Percentiles rank a stretch among this genome's conserved stretches.
Conservation (phyloP, 1,139 yeast genomes). For the Geotrichum bryndzae region DNA sequence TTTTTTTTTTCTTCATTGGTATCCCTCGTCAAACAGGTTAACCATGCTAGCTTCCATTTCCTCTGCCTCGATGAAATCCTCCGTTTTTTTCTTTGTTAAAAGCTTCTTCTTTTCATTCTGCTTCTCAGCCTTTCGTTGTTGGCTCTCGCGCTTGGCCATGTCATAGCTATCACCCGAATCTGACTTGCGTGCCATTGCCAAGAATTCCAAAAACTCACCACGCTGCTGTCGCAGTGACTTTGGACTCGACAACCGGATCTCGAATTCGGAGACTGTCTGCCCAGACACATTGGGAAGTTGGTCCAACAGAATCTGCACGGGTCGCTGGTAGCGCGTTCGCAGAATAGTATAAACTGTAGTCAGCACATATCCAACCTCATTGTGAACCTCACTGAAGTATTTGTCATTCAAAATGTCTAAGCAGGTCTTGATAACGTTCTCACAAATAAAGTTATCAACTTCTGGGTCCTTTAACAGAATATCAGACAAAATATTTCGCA, state of each 20-base stretch:
- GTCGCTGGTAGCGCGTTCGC: constrained; percentile 49
- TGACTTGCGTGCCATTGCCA: constrained; percentile 33
- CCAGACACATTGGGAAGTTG: constrained; percentile 38
- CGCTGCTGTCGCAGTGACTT: constrained; percentile 69
- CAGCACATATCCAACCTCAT: constrained; percentile 84
- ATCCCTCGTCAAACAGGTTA: constrained; percentile 17
- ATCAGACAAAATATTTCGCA: constrained; percentile 64
- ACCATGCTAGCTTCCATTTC: constrained; percentile 18
- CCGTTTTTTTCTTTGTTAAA: constrained; percentile 10
- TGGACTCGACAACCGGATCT: constrained; percentile 52
- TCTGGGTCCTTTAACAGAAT: constrained; percentile 64
- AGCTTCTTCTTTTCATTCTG: constrained; percentile 14
- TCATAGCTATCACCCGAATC: constrained; percentile 14
- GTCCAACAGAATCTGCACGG: constrained; percentile 36
- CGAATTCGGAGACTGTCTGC: constrained; percentile 46
- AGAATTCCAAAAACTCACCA: constrained; percentile 63
- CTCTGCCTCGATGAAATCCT: constrained; percentile 17
- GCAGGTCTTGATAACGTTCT: constrained; percentile 44
- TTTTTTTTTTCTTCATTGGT: neutral
- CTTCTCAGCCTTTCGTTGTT: constrained; percentile 14
- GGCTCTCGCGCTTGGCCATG: constrained; percentile 12
- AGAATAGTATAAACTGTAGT: constrained; percentile 73
- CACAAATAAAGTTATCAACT: constrained; percentile 70
- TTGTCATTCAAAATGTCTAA: constrained; percentile 65
- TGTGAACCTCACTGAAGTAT: constrained; percentile 78